A percentile compares a stretch with the other conserved stretches of the same genome.
Conservation (phyloP, 371 early-diverging fungal species). For the Chytridium lagenaria region DNA sequence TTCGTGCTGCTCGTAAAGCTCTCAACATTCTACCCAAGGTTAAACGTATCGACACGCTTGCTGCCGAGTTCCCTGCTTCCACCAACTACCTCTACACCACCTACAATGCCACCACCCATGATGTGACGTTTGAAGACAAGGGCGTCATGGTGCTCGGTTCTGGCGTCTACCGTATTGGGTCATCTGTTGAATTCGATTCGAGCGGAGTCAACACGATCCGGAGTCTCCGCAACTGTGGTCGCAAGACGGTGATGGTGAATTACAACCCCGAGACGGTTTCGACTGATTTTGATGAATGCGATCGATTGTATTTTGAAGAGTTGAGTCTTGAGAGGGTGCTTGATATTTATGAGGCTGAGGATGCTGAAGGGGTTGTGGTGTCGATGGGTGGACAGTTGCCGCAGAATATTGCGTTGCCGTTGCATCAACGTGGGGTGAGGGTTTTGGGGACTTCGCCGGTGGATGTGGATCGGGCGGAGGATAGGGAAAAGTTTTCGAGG, state of each 20-base stretch:
- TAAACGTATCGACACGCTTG: slow-evolving; percentile 91
- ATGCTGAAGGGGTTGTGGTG: slow-evolving; percentile 80
- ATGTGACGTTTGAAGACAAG: slow-evolving; percentile 82
- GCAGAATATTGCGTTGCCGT: slow-evolving; percentile 89
- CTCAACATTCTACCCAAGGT: slow-evolving; percentile 80
- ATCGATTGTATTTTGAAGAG: slow-evolving; percentile 94
- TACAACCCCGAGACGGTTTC: slow-evolving; percentile 98
- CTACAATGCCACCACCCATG: slow-evolving; percentile 85
- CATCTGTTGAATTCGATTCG: slow-evolving; percentile 95
- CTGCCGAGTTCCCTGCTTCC: slow-evolving; percentile 91
- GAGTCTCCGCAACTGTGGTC: slow-evolving; percentile 74
- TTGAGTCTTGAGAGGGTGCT: slow-evolving; percentile 87
- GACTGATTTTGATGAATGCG: slow-evolving; percentile 94
- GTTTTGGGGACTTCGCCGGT: slow-evolving; percentile 90
- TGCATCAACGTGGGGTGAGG: slow-evolving; percentile 70
- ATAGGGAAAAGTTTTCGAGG: slow-evolving; percentile 91
- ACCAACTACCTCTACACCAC: slow-evolving; percentile 95
- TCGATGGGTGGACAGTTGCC: slow-evolving; percentile 92
- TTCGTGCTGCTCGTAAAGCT: slow-evolving; percentile 69
- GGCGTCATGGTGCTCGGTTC: slow-evolving; percentile 95
- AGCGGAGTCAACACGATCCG: slow-evolving; percentile 87
- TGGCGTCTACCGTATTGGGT: slow-evolving; percentile 94
- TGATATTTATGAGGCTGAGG: slow-evolving; percentile 91
- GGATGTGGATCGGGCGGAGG: slow-evolving; percentile 91
- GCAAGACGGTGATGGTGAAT: slow-evolving; percentile 93